Conservation (phyloP, 805 yeast species). For the Saturnispora hagleri region DNA sequence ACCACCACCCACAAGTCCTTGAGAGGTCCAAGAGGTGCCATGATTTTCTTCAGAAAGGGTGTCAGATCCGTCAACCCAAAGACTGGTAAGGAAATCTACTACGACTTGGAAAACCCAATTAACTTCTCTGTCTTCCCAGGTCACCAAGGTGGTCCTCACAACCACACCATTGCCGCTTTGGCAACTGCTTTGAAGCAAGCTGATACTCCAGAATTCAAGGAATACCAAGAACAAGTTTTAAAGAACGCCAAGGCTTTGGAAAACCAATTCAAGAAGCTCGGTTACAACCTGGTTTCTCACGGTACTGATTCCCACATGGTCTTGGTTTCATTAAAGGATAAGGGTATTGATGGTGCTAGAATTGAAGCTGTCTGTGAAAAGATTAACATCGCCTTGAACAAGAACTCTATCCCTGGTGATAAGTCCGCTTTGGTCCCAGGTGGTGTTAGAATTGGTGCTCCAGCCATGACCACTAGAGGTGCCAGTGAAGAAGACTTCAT, state of each 20-base stretch:
- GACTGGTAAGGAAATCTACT: constrained; percentile 67
- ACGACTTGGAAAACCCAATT: constrained; percentile 84
- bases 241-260: constrained; percentile 77
- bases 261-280: constrained; percentile 49
- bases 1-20: constrained; percentile 96
- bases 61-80: constrained; percentile 72
- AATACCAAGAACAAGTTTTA: constrained; percentile 77
- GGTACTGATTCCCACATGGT: constrained; percentile 96
- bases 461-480: constrained; percentile 98
- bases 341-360: constrained; percentile 90
- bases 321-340: constrained; percentile 70
- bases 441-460: constrained; percentile 95
- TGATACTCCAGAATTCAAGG: constrained; percentile 74
- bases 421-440: constrained; percentile 93
- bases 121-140: constrained; percentile 98
- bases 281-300: constrained; percentile 72
- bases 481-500: constrained; percentile 70
- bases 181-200: constrained; percentile 95
- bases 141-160: constrained; percentile 99
- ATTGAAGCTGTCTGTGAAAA: constrained; percentile 83
- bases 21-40: constrained; percentile 98
- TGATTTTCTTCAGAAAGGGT: constrained; percentile 96
- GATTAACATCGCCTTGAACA: constrained; percentile 89
- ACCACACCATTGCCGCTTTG: constrained; percentile 93
- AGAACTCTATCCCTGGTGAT: constrained; percentile 95